phyloP scores from a whole-genome alignment of 495 filamentous ascomycete genomes.

The Penicillium diatomitis region DNA sequence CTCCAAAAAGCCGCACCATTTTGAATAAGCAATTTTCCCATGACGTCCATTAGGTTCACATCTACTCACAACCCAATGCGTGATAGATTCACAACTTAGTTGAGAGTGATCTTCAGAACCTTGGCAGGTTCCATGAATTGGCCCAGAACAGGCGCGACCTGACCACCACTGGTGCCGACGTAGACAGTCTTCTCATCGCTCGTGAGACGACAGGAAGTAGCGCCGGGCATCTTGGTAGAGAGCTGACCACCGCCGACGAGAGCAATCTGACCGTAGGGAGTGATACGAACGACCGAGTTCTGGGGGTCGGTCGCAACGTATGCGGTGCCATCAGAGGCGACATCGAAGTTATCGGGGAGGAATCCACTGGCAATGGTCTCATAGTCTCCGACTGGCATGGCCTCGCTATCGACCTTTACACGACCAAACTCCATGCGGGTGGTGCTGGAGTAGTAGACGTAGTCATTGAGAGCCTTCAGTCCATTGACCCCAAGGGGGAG shows the following conservation, averaged over 20 bases:
- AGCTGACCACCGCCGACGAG: conserved; percentile 18
- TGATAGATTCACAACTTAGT: background rate
- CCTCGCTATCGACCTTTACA: conserved; percentile 20
- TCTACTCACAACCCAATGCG: too few species aligned
- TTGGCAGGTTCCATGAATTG: conserved; percentile 24
- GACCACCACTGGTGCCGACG: conserved; percentile 20
- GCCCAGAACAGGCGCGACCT: conserved; percentile 20
- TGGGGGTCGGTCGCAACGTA: conserved; percentile 27
- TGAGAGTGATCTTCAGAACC: conserved; percentile 15
- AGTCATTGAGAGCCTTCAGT: conserved; percentile 16
- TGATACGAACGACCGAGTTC: conserved; percentile 19
- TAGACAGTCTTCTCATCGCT: conserved; percentile 19
- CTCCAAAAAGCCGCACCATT: too few species aligned
- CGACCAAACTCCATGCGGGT: conserved; percentile 24
- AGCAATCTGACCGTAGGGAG: conserved; percentile 16
- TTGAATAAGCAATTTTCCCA: too few species aligned
- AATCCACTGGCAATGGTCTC: conserved; percentile 23
- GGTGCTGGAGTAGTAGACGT: conserved; percentile 34
- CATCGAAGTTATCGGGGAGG: conserved; percentile 24
- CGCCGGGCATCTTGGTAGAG: conserved; percentile 18
- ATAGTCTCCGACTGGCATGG: conserved; percentile 15
- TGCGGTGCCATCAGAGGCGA: conserved; percentile 26
- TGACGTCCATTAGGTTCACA: too few species aligned
- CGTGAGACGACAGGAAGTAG: conserved; percentile 18
- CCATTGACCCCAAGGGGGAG: conserved; percentile 33